A percentile compares a stretch with the other conserved stretches of the same genome.
Evolutionary conservation across 768 basidiomycete genomes (phyloP).

Genomic region (Mycena crocata): DNA sequence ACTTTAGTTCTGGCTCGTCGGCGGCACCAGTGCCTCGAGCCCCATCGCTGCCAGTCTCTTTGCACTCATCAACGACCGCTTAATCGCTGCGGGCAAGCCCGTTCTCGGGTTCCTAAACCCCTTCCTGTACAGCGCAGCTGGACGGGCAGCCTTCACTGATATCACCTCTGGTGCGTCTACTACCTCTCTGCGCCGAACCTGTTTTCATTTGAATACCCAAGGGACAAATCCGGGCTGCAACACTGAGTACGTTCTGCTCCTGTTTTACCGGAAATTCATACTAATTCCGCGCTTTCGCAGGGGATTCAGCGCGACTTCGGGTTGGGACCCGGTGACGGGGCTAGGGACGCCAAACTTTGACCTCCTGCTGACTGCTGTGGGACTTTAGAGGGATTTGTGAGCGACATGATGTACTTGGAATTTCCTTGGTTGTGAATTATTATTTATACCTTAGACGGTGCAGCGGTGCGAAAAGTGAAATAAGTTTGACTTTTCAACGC

Average conservation of each 20-base stretch:
- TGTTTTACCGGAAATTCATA: no score
- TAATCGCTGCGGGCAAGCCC: constrained; percentile 41
- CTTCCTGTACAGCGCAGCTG: constrained; percentile 36
- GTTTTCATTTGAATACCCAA: not conserved
- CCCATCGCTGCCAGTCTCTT: constrained; percentile 59
- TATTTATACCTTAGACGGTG: no score
- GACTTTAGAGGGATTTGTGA: not conserved
- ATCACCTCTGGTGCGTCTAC: constrained; percentile 8
- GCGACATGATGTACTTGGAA: no score
- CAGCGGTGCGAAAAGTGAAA: no score
- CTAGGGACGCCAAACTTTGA: constrained; percentile 51
- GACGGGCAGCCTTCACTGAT: constrained; percentile 17
- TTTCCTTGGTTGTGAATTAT: no score
- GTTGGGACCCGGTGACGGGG: constrained; percentile 34
- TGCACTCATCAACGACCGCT: constrained; percentile 58
- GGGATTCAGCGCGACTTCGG: constrained; percentile 47
- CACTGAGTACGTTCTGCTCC: constrained; percentile 7
- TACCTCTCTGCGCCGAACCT: not conserved
- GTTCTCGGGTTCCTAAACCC: constrained; percentile 49
- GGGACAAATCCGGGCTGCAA: constrained; percentile 18
- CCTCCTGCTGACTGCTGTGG: constrained; percentile 10
- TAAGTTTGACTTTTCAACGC: no score
- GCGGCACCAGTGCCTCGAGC: constrained; percentile 57
- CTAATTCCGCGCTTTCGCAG: no score
- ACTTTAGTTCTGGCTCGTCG: constrained; percentile 28